A percentile compares a stretch with the other conserved stretches of the same genome.
Conservation (phyloP, 2,329 filamentous ascomycete species). For the Septoria linicola region DNA sequence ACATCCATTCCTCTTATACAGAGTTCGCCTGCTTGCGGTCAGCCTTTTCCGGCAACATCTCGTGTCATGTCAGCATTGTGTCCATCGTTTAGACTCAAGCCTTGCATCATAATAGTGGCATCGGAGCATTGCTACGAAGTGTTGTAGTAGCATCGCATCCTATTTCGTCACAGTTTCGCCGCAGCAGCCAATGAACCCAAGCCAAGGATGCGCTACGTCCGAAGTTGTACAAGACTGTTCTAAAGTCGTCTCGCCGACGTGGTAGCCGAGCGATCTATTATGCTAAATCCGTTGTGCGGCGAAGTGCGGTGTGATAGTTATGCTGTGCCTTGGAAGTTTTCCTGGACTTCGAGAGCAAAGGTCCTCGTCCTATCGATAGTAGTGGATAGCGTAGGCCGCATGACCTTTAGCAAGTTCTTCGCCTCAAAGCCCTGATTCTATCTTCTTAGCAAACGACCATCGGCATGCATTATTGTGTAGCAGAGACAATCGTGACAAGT, state of each 20-base stretch:
- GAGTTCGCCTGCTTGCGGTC: not conserved
- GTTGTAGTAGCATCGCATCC: slow-evolving; percentile 5
- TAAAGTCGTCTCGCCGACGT: slow-evolving; percentile 9
- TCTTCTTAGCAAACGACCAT: too few relatives aligned
- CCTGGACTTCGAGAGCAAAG: not conserved
- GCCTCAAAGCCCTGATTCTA: too few relatives aligned
- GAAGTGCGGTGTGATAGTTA: not conserved
- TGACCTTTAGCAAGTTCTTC: too few relatives aligned
- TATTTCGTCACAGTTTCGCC: not conserved
- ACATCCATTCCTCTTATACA: slow-evolving; percentile 5
- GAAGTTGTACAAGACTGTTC: slow-evolving; percentile 11
- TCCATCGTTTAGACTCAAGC: slow-evolving; percentile 1
- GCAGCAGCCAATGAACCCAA: slow-evolving; percentile 8
- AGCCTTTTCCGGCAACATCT: slow-evolving; percentile 1
- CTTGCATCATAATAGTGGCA: slow-evolving; percentile 9
- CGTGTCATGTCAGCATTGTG: slow-evolving; percentile 4
- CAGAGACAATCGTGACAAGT: too few relatives aligned
- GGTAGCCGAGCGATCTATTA: not conserved
- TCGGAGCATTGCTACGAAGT: slow-evolving; percentile 6
- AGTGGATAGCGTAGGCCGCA: too few relatives aligned
- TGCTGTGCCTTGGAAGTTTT: not conserved
- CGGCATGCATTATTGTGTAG: too few relatives aligned
- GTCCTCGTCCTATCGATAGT: not conserved
- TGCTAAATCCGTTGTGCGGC: not conserved
- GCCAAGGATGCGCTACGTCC: slow-evolving; percentile 3